Evolutionary conservation across 2,329 filamentous ascomycete genomes (phyloP).

Genomic region (Alternaria arbusti): DNA sequence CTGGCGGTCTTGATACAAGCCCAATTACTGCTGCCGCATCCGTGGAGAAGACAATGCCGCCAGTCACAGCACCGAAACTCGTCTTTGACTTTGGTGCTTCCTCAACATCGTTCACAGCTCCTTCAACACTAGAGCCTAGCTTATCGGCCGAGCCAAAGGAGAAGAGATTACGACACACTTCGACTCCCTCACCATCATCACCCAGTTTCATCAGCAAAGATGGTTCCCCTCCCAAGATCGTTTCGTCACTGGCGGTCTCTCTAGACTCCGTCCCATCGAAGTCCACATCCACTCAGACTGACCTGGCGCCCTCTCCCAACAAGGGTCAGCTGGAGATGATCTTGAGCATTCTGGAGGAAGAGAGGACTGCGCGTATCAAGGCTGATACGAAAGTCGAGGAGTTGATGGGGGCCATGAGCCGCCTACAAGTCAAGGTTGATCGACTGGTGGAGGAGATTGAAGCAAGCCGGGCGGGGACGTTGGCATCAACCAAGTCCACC

Average conservation of each 20-base stretch:
- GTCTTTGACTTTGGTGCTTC: not conserved
- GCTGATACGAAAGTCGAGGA: not conserved
- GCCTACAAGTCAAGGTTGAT: not conserved
- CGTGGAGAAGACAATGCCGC: rapidly evolving
- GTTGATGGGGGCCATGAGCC: not conserved
- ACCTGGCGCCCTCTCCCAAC: not conserved
- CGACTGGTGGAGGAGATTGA: not conserved
- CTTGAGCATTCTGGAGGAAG: not conserved
- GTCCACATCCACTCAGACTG: not conserved
- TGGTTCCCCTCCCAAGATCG: not conserved
- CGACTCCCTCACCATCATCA: not conserved
- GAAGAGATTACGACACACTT: not conserved
- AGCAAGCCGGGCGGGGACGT: not conserved
- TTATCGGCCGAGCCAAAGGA: not conserved
- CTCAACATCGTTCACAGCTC: not conserved
- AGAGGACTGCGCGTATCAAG: not conserved
- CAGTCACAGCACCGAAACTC: rapidly evolving
- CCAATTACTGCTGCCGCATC: rapidly evolving
- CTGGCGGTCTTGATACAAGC: not conserved
- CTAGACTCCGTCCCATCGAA: not conserved
- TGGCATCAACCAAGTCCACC: not conserved
- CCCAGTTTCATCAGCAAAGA: not conserved
- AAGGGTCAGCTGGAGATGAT: not conserved
- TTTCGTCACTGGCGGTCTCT: not conserved
- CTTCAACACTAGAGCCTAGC: not conserved